Conservation (phyloP, 352 stramenopile genomes). For the Elongisporangium anandrum region DNA sequence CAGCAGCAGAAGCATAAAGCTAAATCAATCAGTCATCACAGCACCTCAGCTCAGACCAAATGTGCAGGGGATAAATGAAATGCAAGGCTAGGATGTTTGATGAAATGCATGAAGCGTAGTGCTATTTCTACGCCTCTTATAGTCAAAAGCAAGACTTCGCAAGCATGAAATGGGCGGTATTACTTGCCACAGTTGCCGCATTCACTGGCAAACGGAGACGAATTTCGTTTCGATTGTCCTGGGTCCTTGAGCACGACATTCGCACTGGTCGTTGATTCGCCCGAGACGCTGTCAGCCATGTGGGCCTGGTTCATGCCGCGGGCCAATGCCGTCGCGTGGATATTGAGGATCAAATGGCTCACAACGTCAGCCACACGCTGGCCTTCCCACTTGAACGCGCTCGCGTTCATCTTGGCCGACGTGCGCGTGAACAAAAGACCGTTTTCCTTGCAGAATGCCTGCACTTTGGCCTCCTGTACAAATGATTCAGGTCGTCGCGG, state of each 20-base stretch:
- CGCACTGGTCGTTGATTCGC: not conserved
- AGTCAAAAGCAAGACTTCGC: not conserved
- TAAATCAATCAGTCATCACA: not conserved
- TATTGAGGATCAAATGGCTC: conserved; percentile 47
- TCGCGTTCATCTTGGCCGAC: conserved; percentile 56
- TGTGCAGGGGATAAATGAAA: not conserved
- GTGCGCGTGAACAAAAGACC: conserved; percentile 61
- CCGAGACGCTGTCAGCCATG: not conserved
- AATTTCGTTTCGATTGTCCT: not conserved
- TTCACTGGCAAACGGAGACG: not conserved
- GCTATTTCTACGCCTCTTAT: not conserved
- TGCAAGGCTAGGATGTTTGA: not conserved
- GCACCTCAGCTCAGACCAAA: not conserved
- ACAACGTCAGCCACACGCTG: conserved; percentile 46
- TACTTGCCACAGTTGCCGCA: not conserved
- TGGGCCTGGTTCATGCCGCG: conserved; percentile 7
- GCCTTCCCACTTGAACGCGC: conserved; percentile 55
- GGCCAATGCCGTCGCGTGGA: conserved; percentile 43
- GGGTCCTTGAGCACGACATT: not conserved
- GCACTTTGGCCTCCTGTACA: conserved; percentile 39
- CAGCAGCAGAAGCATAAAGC: conserved; percentile 16
- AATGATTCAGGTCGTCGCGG: conserved; percentile 19
- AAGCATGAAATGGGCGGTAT: not conserved
- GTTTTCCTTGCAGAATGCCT: conserved; percentile 50
- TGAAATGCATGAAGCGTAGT: not conserved